A percentile compares a stretch with the other conserved stretches of the same genome.
Conservation (phyloP, 176 grass and related monocot species). For the barley (Hordeum vulgare) region DNA sequence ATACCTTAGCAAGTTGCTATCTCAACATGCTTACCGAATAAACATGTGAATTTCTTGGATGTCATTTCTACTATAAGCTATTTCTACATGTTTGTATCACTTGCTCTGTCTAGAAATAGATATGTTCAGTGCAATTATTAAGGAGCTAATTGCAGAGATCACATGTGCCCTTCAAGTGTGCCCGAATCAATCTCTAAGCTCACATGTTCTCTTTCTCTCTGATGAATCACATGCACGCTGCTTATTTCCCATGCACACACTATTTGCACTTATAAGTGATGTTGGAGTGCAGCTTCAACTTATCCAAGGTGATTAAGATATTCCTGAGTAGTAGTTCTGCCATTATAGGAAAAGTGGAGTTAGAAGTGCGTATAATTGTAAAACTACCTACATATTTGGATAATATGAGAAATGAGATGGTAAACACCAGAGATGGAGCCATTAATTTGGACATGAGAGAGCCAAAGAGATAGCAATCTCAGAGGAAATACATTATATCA, state of each 20-base stretch:
- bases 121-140: background rate
- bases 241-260: background rate
- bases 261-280: background rate
- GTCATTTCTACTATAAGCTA: background rate
- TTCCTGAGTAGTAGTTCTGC: background rate
- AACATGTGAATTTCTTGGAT: slow-evolving; percentile 2
- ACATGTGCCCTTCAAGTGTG: background rate
- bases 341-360: background rate
- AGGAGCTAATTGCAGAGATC: background rate
- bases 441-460: background rate
- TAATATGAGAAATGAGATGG: background rate
- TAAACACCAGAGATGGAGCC: background rate
- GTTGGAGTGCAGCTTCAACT: background rate
- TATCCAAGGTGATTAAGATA: background rate
- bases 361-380: background rate
- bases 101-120: background rate
- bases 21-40: slow-evolving; percentile 15
- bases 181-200: background rate
- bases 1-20: background rate
- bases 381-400: background rate
- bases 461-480: background rate
- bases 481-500: background rate
- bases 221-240: background rate
- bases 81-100: background rate
- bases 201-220: background rate